Conservation (phyloP, 2,329 filamentous ascomycete species). For the Dactylellina parvicollis region DNA sequence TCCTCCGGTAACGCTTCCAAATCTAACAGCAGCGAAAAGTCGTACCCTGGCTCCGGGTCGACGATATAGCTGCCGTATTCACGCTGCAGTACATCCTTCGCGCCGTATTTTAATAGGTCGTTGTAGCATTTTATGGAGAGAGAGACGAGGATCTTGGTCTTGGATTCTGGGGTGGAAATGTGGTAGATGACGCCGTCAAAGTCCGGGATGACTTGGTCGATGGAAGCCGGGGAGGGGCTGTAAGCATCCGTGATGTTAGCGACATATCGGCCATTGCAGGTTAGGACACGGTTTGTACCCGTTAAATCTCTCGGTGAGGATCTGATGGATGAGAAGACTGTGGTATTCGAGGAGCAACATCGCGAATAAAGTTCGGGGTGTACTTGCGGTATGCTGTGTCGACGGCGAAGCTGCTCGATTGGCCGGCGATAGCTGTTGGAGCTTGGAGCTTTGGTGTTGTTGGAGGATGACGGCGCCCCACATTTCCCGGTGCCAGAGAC, state of each 20-base stretch:
- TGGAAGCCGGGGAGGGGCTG: conserved; percentile 84
- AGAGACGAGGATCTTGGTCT: conserved; percentile 93
- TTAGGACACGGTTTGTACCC: conserved; percentile 66
- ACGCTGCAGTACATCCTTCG: conserved; percentile 86
- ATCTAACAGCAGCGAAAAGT: conserved; percentile 93
- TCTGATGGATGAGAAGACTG: conserved; percentile 95
- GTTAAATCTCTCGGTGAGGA: conserved; percentile 93
- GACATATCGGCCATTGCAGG: not conserved
- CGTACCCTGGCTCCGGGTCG: conserved; percentile 85
- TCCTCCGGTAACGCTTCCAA: conserved; percentile 84
- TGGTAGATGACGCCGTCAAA: conserved; percentile 99
- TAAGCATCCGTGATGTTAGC: conserved; percentile 57
- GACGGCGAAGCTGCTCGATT: conserved; percentile 50
- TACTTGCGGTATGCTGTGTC: not conserved
- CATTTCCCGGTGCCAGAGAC: conserved; percentile 16
- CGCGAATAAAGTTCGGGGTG: conserved; percentile 14
- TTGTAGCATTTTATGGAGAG: conserved; percentile 94
- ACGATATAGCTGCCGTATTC: conserved; percentile 96
- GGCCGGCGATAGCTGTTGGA: conserved; percentile 40
- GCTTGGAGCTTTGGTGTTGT: conserved; percentile 34
- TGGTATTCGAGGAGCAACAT: conserved; percentile 97
- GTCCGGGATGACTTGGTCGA: conserved; percentile 98
- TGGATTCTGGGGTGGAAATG: conserved; percentile 92
- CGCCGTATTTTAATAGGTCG: conserved; percentile 92
- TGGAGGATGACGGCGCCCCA: conserved; percentile 39